Base-by-base conservation (phyloP, 768 basidiomycete genomes). In the Trametopsis cervina region DNA sequence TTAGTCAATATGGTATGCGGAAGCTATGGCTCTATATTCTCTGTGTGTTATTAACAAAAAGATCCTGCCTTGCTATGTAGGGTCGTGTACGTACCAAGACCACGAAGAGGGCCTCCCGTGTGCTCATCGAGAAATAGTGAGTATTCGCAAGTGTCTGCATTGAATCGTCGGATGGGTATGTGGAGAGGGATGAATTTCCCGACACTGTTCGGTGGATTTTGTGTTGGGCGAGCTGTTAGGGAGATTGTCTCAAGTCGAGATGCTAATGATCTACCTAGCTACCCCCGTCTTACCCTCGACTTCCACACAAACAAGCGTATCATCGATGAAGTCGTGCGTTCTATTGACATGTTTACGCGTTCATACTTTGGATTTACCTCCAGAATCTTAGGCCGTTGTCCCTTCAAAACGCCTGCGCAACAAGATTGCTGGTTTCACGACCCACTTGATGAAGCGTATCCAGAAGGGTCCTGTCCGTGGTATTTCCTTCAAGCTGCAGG, bases 61-160 rank as follows among this genome's bases (percentile, higher is more conserved):
- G 45, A 49, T 45, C 20, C 26, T 47, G 7, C 12, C 3, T 27
- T n/a, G 10, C 17, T 13, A 18, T 33, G 1, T 66, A 97, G 96
- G 96, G 96, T 69, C 93, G 96, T 65, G 95, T 99, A 74, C 89
- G 96, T 67, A 99, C 96, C 63, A 99, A 99, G 77, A 99, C 96
- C 57, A 95, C 94, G 66, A 99, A 99, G 81, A 89, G 94, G 75
- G 95, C 96, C 64, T 97, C 94, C 57, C 85, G 96, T 55, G 91
- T 94, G 62, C 80, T 98, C 72, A 98, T 99, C 65, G 96, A 99
- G 81, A 97, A 97, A 81, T 99, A 97, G 88, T 90, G 63, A 66
- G 88, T 77, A 11, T 29, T 33, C 10, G 44, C n/a, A n/a, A n/a
- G n/a, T n/a, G n/a, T n/a, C n/a, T n/a, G n/a, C n/a, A n/a, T n/a